Evolutionary conservation across 306 rosid species (phyloP).

Genomic region (Acmispon strigosus): DNA sequence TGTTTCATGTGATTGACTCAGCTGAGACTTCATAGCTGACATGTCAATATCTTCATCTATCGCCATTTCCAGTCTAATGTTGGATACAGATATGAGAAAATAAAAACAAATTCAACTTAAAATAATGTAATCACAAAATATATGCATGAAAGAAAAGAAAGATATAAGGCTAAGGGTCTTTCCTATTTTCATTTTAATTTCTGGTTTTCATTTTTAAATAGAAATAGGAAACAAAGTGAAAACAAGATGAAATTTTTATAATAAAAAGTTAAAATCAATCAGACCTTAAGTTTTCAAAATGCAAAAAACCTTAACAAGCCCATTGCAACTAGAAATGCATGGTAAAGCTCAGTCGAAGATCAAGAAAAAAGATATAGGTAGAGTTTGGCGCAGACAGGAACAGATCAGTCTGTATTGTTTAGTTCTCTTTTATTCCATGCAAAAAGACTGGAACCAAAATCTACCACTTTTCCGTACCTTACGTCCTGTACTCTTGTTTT

Average conservation of each 20-base stretch:
- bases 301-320: not conserved
- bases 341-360: constrained; percentile 1
- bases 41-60: constrained; percentile 46
- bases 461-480: too few relatives aligned
- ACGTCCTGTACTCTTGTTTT: too few relatives aligned
- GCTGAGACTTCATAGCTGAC: constrained; percentile 47
- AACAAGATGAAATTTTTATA: too few relatives aligned
- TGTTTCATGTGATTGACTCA: constrained; percentile 46
- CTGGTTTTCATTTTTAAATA: too few relatives aligned
- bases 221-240: too few relatives aligned
- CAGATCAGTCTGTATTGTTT: too few relatives aligned
- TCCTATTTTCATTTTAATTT: too few relatives aligned
- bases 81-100: constrained; percentile 5
- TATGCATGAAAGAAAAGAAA: not conserved
- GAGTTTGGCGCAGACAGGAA: too few relatives aligned
- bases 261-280: too few relatives aligned
- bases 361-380: constrained; percentile 7
- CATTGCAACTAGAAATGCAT: constrained; percentile 3
- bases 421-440: too few relatives aligned
- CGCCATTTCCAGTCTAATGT: constrained; percentile 52
- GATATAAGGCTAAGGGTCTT: not conserved
- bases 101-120: not conserved
- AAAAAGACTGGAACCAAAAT: too few relatives aligned
- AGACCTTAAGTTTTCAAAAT: not conserved
- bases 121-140: not conserved